These are phyloP conservation scores for Annulohypoxylon moriforme DNA, from an alignment of 495 filamentous ascomycete genomes.

Conservation along the genomic window DNA sequence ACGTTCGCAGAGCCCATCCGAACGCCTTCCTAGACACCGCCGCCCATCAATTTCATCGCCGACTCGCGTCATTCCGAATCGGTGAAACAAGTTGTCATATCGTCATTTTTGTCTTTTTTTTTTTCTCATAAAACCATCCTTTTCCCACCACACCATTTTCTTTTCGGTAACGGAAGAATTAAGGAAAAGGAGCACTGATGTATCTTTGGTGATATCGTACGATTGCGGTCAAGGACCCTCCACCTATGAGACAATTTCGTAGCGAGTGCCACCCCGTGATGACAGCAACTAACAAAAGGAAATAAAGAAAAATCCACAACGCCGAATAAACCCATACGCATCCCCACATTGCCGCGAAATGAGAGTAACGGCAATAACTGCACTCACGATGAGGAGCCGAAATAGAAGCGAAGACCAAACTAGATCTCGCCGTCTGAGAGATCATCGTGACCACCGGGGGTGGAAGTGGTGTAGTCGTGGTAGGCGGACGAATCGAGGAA, in stretches of 20 bases:
- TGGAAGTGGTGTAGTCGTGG: no score
- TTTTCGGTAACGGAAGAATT: neutral
- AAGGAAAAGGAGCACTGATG: neutral
- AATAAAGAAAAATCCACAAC: slow-evolving; percentile 10
- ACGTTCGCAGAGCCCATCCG: neutral
- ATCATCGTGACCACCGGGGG: neutral
- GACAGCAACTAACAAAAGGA: neutral
- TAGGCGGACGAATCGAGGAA: no score
- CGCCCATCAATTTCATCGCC: neutral
- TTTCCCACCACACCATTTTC: neutral
- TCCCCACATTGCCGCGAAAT: neutral
- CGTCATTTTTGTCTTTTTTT: neutral
- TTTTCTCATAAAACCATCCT: neutral
- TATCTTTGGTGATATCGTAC: neutral
- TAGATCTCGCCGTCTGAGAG: slow-evolving; percentile 38
- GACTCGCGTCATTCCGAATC: neutral
- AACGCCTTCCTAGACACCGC: neutral
- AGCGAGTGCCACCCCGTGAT: neutral
- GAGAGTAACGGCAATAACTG: no score
- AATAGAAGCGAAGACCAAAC: slow-evolving; percentile 1
- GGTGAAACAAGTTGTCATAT: no score
- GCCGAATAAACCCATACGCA: neutral
- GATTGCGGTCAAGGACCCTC: neutral
- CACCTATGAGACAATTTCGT: neutral
- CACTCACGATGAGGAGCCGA: no score